Base-by-base conservation (phyloP, 768 basidiomycete species). In the Roridomyces roridus region DNA sequence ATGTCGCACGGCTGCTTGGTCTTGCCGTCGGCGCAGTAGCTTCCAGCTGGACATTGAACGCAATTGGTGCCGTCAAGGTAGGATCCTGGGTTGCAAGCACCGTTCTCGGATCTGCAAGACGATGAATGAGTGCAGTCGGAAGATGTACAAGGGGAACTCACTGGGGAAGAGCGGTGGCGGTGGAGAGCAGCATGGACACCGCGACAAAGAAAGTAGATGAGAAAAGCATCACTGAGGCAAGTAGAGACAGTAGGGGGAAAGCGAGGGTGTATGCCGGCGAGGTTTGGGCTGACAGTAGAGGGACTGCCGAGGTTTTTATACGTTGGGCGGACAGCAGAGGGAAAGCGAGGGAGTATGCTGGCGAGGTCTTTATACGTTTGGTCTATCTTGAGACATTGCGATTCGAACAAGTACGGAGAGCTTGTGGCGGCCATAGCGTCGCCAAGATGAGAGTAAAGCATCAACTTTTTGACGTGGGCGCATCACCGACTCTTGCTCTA, bases 111-210 rank as follows among this genome's bases (percentile, higher is more conserved):
- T 54, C 44, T 54, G 23, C 10, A 25, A 15, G 12, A 39, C 6
- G 10, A 3, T 46, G 9, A 34, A 21, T 39, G n/a, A 5, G 21
- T 14, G 41, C 40, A 47, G 45, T 8, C 21, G 3, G n/a, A 4
- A 5, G 8, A 46, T 3, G 31, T 2, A 1, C 10, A 41, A 0
- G 34, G 21, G 49, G 12, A 36, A 35, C 40, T 6, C 20, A 55
- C 54, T 55, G 54, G 17, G 54, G 54, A 18, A 55, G 46, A 44
- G 54, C 54, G 18, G n/a, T 25, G 47, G 43, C 54, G 29, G 40
- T 28, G 31, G 34, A 24, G n/a, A 55, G 31, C 31, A 44, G 37
- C 40, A 55, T 34, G 28, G 23, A 29, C 24, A n/a, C 45, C 2
- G 45, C 43, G 49, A 25, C 37, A 40, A 44, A 2, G 43, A 48